Evolutionary conservation across 495 filamentous ascomycete species (phyloP).

Genomic region (Xylaria longipes): DNA sequence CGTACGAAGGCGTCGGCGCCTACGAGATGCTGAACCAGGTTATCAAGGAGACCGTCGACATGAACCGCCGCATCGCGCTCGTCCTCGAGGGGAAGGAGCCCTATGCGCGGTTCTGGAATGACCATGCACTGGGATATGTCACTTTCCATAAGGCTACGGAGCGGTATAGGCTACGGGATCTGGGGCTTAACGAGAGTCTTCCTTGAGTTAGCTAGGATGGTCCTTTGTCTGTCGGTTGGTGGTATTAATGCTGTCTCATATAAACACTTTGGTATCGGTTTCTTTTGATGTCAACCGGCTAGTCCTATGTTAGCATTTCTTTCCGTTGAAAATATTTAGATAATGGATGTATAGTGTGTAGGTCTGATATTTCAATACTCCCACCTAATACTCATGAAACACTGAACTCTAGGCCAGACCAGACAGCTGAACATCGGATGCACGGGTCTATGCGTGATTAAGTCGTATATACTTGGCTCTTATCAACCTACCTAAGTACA

Average conservation of each 20-base stretch:
- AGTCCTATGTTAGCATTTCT: neutral
- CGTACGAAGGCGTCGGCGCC: neutral
- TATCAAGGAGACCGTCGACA: neutral
- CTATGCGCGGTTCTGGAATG: neutral
- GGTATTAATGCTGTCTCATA: neutral
- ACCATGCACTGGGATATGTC: neutral
- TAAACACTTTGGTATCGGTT: neutral
- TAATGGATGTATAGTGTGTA: neutral
- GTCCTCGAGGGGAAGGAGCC: neutral
- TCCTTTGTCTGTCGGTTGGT: neutral
- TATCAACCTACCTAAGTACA: neutral
- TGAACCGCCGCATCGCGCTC: neutral
- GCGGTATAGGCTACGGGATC: neutral
- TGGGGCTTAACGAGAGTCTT: neutral
- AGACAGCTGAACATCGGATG: too few relatives aligned
- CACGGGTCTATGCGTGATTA: too few relatives aligned
- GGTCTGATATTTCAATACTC: too few relatives aligned
- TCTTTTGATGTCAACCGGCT: neutral
- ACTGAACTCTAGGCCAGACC: too few relatives aligned
- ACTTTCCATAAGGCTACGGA: neutral
- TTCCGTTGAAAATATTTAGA: neutral
- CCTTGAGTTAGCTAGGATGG: neutral
- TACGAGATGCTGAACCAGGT: neutral
- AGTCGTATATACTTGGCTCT: neutral
- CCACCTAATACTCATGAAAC: too few relatives aligned